Base-by-base conservation (phyloP, 345 rosid genomes). In the Alliaria petiolata region DNA sequence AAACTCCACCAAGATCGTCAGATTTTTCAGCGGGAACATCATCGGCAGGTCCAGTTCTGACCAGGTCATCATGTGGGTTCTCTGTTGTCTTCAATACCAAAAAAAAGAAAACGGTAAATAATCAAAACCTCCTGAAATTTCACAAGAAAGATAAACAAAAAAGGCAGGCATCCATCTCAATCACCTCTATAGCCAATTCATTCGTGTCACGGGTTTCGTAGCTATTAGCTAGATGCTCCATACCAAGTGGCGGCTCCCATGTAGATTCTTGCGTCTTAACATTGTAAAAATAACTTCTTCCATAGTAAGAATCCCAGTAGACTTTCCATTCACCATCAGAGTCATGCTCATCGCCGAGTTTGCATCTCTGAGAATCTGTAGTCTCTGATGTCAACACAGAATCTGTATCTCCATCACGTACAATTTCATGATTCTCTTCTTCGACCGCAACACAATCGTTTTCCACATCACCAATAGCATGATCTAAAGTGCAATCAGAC, bases 291-390 rank as follows among this genome's bases (percentile, higher is more conserved):
- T 84, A 91, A 65, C 82, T 85, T 69, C 85, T 79, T 77, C 71
- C 67, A 80, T 95, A 86, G 75, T 75, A 85, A 35, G 90, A 56
- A 76, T 95, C 99, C 97, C 91, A 85, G 51, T 65, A 86, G 38
- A 81, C 88, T 64, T 52, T 77, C 99, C 99, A 95, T 68, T 86
- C 90, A n/a, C n/a, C n/a, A 74, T 73, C 77, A 66, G 65, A 74
- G 64, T 69, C 82, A 65, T 58, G 67, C 36, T 15, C 31, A 39
- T 56, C 52, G 9, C 50, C 65, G 51, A 67, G 56, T 50, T 71
- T 53, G 56, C 34, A 45, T 54, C 57, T 76, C 45, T 70, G 77
- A 60, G 84, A 61, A 62, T 65, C 19, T 34, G 15, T 56, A 59
- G 7, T 17, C 47, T 80, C 75, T 63, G 69, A 58, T 79, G 30